phyloP scores from a whole-genome alignment of 1,284 basidiomycete species.

The Agroathelia rolfsii region DNA sequence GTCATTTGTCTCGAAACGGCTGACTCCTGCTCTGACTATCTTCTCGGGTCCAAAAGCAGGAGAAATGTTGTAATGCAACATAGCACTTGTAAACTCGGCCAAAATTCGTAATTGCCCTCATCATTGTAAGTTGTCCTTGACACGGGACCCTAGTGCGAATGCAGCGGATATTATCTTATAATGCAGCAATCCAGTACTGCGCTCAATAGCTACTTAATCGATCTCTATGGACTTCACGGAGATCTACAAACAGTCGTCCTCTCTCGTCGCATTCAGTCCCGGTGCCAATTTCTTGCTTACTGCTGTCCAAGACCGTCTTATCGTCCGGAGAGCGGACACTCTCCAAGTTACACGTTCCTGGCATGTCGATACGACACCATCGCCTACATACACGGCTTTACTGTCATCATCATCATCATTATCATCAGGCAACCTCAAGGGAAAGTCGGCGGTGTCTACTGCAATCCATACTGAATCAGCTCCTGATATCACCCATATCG shows the following conservation, averaged over 20 bases:
- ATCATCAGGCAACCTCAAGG: constrained; percentile 8
- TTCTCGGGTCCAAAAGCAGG: too few relatives aligned
- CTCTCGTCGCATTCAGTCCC: constrained; percentile 61
- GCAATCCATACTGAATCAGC: constrained; percentile 9
- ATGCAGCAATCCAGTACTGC: constrained; percentile 1
- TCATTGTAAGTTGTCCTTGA: too few relatives aligned
- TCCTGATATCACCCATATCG: constrained; percentile 62
- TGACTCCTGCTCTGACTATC: too few relatives aligned
- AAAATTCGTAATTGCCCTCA: too few relatives aligned
- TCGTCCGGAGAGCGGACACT: constrained; percentile 66
- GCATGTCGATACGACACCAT: constrained; percentile 44
- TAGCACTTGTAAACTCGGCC: not conserved
- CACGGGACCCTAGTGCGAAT: too few relatives aligned
- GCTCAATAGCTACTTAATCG: not conserved
- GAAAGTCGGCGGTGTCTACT: constrained; percentile 3
- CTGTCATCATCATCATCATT: constrained; percentile 16
- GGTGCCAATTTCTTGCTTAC: constrained; percentile 69
- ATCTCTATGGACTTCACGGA: constrained; percentile 67
- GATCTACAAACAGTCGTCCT: constrained; percentile 62
- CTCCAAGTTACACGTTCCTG: constrained; percentile 69
- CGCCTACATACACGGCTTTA: constrained; percentile 31
- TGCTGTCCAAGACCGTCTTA: constrained; percentile 59
- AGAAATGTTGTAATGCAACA: too few relatives aligned
- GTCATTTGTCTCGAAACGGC: too few relatives aligned
- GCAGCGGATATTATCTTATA: not conserved